phyloP scores from a whole-genome alignment of 164 flowering plant genomes.

The Berberis thunbergii region DNA sequence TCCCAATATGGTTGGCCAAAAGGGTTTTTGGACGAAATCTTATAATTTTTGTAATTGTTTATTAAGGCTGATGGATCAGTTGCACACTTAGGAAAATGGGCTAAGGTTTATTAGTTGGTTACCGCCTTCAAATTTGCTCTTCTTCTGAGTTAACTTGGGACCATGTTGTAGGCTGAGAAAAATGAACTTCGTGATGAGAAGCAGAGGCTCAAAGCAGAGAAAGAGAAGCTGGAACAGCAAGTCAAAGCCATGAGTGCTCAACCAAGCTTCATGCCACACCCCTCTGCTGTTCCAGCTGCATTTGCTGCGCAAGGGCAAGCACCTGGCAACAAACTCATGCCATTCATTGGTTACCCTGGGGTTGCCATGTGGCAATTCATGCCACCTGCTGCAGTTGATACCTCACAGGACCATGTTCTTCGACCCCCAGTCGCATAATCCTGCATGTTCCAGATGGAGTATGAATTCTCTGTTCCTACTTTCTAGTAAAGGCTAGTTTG shows the following conservation, averaged over 20 bases:
- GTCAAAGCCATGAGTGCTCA: constrained; percentile 49
- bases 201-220: constrained; percentile 71
- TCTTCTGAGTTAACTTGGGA: too few relatives aligned
- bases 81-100: too few relatives aligned
- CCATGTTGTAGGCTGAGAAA: constrained; percentile 34
- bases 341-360: constrained; percentile 76
- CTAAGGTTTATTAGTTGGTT: too few relatives aligned
- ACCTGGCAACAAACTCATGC: constrained; percentile 59
- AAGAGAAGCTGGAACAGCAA: constrained; percentile 79
- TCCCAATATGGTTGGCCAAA: too few relatives aligned
- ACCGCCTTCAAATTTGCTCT: too few relatives aligned
- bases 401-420: constrained; percentile 91
- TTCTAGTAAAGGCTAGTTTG: too few relatives aligned
- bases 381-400: constrained; percentile 89
- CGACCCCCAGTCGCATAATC: constrained; percentile 51
- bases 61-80: too few relatives aligned
- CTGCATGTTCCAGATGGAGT: too few relatives aligned
- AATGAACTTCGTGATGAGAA: constrained; percentile 93
- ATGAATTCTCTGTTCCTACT: too few relatives aligned
- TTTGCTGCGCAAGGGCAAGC: constrained; percentile 65
- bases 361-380: constrained; percentile 97
- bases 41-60: too few relatives aligned
- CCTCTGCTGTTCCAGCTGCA: constrained; percentile 52
- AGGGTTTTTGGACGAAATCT: too few relatives aligned
- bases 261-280: constrained; percentile 55